Base-by-base conservation (phyloP, 345 rosid genomes). In the Trapa incisa region DNA sequence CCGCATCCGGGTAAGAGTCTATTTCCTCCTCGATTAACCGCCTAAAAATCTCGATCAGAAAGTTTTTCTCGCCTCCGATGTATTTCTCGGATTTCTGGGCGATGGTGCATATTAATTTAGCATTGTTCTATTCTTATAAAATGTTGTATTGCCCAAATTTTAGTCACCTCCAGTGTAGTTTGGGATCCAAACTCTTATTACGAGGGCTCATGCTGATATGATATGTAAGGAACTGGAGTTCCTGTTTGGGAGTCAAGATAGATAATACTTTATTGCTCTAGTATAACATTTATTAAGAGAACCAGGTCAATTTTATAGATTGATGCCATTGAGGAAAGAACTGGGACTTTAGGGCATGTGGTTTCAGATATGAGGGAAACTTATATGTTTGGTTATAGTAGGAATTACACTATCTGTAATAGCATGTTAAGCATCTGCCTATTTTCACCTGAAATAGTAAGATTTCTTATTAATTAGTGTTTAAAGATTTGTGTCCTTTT, bases 1-100 rank as follows among this genome's bases (percentile, higher is more conserved):
- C 81, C 88, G 97, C 62, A 81, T 90, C 72, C 81, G 98, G 84
- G 98, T 92, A 79, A 12, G 11, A 48, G 29, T 7, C 66, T 48
- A 10, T 33, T 53, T 48, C 69, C 32, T 67, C 37, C 5, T 57
- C 37, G 13, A 3, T 32, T 2, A 15, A 1, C 38, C 63, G 4
- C 45, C 36, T 0, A 37, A 36, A 36, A 35, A 35, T 14, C 42
- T 37, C 32, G 0, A 13, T 22, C 38, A 35, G 10, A 58, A 32
- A 2, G 33, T 54, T 54, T 22, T 1, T 54, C 1, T 54, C 8
- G n/a, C 54, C 48, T 0, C 13, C 12, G 54, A 50, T 50, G 2
- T 50, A 17, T 22, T 22, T 54, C 33, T 54, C 33, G 33, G 60
- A 22, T n/a, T 54, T 22, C 1, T n/a, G 60, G 33, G 3, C 22